Conservation (phyloP, 805 yeast species). For the Groenewaldozyma salmanticensis region DNA sequence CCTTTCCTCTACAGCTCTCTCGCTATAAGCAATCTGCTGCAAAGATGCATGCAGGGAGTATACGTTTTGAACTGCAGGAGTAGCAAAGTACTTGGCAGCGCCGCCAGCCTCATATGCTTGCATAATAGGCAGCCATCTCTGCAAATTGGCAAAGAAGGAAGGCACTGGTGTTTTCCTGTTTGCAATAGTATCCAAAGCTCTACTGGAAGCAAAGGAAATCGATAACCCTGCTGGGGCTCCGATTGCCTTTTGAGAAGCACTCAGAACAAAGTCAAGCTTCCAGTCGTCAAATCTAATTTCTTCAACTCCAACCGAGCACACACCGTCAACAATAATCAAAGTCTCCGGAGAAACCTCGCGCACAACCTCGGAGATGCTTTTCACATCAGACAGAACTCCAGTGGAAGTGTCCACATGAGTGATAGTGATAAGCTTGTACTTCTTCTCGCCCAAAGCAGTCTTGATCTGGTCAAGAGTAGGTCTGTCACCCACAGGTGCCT, state of each 20-base stretch:
- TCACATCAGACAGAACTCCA: conserved; percentile 74
- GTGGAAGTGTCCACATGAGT: conserved; percentile 97
- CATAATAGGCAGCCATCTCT: conserved; percentile 86
- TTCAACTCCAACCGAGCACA: conserved; percentile 90
- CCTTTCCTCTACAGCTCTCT: conserved; percentile 43
- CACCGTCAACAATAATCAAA: conserved; percentile 83
- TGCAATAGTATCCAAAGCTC: conserved; percentile 63
- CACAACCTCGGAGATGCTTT: conserved; percentile 50
- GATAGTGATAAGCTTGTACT: conserved; percentile 64
- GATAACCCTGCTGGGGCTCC: conserved; percentile 93
- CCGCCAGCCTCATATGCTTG: conserved; percentile 71
- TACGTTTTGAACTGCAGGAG: conserved; percentile 85
- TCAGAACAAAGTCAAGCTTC: conserved; percentile 80
- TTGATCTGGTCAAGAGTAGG: conserved; percentile 52
- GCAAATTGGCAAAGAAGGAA: conserved; percentile 59
- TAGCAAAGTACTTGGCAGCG: conserved; percentile 76
- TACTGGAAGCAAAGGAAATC: conserved; percentile 60
- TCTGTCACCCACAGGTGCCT: conserved; percentile 64
- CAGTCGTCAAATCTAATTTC: conserved; percentile 74
- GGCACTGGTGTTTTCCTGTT: conserved; percentile 34
- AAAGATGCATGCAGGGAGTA: conserved; percentile 73
- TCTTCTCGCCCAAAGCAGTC: conserved; percentile 39
- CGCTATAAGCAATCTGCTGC: conserved; percentile 46
- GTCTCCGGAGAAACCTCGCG: conserved; percentile 66
- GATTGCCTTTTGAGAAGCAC: conserved; percentile 93